Evolutionary conservation across 73 alveolate species (phyloP), one percentile per base, ranked within the genome.

Genomic region (Uronychia setigera): DNA sequence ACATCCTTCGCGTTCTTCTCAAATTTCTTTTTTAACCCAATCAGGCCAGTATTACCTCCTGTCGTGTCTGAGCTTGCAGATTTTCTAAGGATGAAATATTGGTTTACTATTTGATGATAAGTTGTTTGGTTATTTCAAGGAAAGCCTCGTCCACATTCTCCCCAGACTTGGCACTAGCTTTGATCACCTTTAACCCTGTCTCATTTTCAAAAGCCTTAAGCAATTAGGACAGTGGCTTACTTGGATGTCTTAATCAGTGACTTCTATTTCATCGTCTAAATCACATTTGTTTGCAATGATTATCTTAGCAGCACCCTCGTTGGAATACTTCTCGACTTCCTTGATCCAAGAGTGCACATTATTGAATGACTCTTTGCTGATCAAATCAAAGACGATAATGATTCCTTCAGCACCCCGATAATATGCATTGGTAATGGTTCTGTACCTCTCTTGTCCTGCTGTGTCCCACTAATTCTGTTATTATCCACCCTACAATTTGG

Each of bases 391-490:
- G 28, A 89, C 95, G 0, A 89, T 81, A n/a, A 89, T 87, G 32
- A 89, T 89, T 0, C 92, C 95, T 32, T 89, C 95, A 1, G 95
- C 92, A 5, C 95, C 95, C 76, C 88, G 77, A 60, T 89, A 89
- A 32, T 89, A 89, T 59, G 95, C 95, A 74, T 89, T 89, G 13
- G 95, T 89, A 60, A 89, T 89, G 9, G 95, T 89, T 77, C 95
- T 60, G 75, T 89, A 89, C 32, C 92, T 78, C 87, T 86, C 92
- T 60, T 86, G 87, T 29, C 92, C 92, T 5, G 92, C 92, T 25
- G 92, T 86, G 84, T 86, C 92, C 90, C 95, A 83, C 28, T n/a
- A n/a, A n/a, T n/a, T n/a, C n/a, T n/a, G n/a, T n/a, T n/a, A n/a
- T n/a, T n/a, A n/a, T n/a, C n/a, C n/a, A n/a, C n/a, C n/a, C n/a